phyloP scores from a whole-genome alignment of 306 rosid species.

The Trifolium fragiferum region DNA sequence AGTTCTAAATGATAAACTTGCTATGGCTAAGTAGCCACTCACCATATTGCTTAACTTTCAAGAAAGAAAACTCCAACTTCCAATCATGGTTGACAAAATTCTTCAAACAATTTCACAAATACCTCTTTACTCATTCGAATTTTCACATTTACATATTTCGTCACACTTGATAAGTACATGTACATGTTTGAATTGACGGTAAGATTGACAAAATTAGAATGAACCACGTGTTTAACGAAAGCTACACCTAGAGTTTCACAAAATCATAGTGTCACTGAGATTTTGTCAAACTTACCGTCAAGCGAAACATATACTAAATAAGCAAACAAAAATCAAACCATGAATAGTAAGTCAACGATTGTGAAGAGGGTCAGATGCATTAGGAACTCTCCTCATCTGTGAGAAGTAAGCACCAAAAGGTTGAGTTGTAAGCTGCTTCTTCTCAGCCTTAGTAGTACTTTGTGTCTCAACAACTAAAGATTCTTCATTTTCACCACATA shows the following conservation, averaged over 20 bases:
- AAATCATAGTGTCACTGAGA: not conserved
- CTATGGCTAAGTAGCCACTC: not conserved
- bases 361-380: conserved; percentile 94
- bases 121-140: conserved; percentile 24
- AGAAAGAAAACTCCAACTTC: conserved; percentile 15
- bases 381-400: conserved; percentile 81
- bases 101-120: conserved; percentile 25
- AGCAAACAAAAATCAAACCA: not conserved
- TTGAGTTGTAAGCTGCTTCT: conserved; percentile 38
- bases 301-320: not conserved
- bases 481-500: conserved; percentile 50
- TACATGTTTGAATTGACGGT: not conserved
- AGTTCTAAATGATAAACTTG: conserved; percentile 12
- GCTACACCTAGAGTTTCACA: not conserved
- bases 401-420: conserved; percentile 56
- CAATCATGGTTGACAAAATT: conserved; percentile 39
- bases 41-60: conserved; percentile 11
- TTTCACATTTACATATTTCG: conserved; percentile 27
- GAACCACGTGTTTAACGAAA: not conserved
- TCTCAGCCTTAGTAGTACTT: conserved; percentile 27
- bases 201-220: not conserved
- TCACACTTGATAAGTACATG: conserved; percentile 17
- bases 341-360: conserved; percentile 63
- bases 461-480: conserved; percentile 26
- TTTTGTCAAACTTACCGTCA: not conserved